These are phyloP conservation scores for Thraustochytrium striatum DNA, from an alignment of 352 stramenopile species.

Conservation along the genomic window DNA sequence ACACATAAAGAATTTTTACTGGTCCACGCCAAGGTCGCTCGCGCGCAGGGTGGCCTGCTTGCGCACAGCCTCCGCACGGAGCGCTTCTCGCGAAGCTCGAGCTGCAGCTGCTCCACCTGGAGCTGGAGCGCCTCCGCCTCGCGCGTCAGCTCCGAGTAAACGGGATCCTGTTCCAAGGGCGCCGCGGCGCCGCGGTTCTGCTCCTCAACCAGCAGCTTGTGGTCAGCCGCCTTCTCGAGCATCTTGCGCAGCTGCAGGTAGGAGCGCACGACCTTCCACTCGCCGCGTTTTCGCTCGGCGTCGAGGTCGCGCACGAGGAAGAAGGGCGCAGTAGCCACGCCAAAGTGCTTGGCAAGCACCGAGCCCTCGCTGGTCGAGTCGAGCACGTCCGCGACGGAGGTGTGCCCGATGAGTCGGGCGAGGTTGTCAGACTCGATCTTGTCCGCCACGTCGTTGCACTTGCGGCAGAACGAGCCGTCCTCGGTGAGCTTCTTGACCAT, in stretches of 20 bases:
- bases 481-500: slow-evolving; percentile 50
- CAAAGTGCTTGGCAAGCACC: slow-evolving; percentile 45
- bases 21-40: slow-evolving; percentile 17
- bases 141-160: not conserved
- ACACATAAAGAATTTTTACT: not conserved
- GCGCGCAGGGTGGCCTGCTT: slow-evolving; percentile 15
- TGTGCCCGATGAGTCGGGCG: slow-evolving; percentile 36
- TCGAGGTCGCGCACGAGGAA: slow-evolving; percentile 41
- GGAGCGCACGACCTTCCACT: slow-evolving; percentile 47
- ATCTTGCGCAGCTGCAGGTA: slow-evolving; percentile 48
- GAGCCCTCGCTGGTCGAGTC: slow-evolving; percentile 34
- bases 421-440: slow-evolving; percentile 48
- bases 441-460: slow-evolving; percentile 47
- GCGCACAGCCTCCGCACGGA: not conserved
- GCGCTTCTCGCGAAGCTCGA: slow-evolving; percentile 40
- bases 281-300: not conserved
- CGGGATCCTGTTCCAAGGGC: not conserved
- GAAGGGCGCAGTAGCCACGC: slow-evolving; percentile 47
- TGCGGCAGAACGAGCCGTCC: slow-evolving; percentile 45
- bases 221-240: slow-evolving; percentile 45
- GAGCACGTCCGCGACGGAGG: slow-evolving; percentile 25
- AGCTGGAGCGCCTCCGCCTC: not conserved
- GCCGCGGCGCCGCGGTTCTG: not conserved
- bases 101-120: slow-evolving; percentile 13
- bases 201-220: slow-evolving; percentile 25